Evolutionary conservation across 441 rosid species (phyloP).

Genomic region (Flueggea neowawraea): DNA sequence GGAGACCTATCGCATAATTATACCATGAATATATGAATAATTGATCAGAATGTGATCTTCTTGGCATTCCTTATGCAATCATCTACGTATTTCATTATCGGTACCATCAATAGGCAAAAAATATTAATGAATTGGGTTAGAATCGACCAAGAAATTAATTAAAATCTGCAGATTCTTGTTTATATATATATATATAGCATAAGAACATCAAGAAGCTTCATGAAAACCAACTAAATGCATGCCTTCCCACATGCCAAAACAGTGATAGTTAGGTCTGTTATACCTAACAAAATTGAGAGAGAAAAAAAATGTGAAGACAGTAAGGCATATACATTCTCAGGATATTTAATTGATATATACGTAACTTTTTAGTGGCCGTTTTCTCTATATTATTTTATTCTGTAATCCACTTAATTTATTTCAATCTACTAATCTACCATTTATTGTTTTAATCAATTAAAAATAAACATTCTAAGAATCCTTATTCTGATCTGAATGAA

Average conservation of each 20-base stretch:
- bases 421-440: no score
- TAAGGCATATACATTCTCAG: background rate
- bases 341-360: background rate
- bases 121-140: no score
- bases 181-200: background rate
- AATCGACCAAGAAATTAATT: background rate
- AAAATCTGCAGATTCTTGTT: background rate
- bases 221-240: constrained; percentile 33
- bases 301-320: background rate
- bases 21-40: constrained; percentile 2
- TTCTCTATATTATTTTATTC: no score
- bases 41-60: background rate
- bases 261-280: constrained; percentile 35
- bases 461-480: no score
- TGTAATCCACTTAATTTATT: no score
- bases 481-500: no score
- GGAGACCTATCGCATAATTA: constrained; percentile 15
- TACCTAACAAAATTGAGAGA: constrained; percentile 22
- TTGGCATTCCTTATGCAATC: no score
- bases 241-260: constrained; percentile 26
- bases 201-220: constrained; percentile 14
- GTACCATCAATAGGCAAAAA: no score
- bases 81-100: no score
- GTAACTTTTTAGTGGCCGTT: no score
- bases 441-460: no score